Percentiles rank a stretch among this genome's conserved stretches.
Evolutionary conservation across 1,284 basidiomycete genomes (phyloP).

Genomic region (Marasmius oreades): DNA sequence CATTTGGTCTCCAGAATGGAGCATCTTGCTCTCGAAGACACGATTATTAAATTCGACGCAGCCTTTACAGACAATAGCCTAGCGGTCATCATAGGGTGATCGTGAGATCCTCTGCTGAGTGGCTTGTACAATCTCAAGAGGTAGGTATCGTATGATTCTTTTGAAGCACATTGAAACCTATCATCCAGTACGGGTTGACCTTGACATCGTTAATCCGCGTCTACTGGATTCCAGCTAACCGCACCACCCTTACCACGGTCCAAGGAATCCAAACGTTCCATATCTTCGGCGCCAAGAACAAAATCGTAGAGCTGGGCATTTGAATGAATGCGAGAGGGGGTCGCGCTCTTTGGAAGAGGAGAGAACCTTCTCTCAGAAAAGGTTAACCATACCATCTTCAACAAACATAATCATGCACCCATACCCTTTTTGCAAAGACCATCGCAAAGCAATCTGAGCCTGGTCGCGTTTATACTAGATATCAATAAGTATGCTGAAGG

Average conservation of each 20-base stretch:
- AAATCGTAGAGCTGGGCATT: constrained; percentile 76
- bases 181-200: constrained; percentile 2
- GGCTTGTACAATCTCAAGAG: not conserved
- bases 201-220: constrained; percentile 4
- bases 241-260: constrained; percentile 29
- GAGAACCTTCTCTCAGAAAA: constrained; percentile 25
- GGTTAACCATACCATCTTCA: too few relatives aligned
- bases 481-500: not conserved
- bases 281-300: constrained; percentile 30
- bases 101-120: not conserved
- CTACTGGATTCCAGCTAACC: constrained; percentile 30
- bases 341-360: constrained; percentile 77
- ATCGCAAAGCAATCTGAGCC: constrained; percentile 77
- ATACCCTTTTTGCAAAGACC: constrained; percentile 83
- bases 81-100: not conserved
- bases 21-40: too few relatives aligned
- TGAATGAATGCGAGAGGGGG: constrained; percentile 58
- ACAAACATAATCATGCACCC: too few relatives aligned
- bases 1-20: too few relatives aligned
- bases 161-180: not conserved
- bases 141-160: not conserved
- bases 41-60: too few relatives aligned
- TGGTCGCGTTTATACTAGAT: constrained; percentile 48
- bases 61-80: too few relatives aligned
- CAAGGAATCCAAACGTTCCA: constrained; percentile 28